Evolutionary conservation across 2,329 filamentous ascomycete genomes (phyloP).

Genomic region (Aureobasidium subglaciale): DNA sequence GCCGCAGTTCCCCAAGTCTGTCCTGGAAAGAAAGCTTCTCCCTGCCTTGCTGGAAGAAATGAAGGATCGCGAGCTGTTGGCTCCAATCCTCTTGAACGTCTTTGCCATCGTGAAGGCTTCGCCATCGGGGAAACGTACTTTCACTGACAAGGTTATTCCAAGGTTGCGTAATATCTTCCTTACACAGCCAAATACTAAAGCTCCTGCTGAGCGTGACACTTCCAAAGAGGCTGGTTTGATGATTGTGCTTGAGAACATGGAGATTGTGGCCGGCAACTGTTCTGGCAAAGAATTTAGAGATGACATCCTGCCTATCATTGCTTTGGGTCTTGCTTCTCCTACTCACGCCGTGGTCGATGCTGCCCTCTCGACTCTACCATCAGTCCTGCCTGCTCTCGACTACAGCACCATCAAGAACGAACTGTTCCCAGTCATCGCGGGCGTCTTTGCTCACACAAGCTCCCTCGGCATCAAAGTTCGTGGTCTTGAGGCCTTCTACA

Average conservation of each 20-base stretch:
- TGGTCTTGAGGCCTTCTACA: conserved; percentile 81
- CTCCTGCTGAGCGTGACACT: conserved; percentile 63
- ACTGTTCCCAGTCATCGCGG: conserved; percentile 83
- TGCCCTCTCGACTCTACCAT: conserved; percentile 68
- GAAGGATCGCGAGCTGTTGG: conserved; percentile 82
- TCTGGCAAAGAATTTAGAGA: conserved; percentile 93
- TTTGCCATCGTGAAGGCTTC: conserved; percentile 82
- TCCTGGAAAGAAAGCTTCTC: conserved; percentile 90
- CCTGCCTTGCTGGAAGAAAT: conserved; percentile 85
- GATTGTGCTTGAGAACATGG: conserved; percentile 80
- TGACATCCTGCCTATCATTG: conserved; percentile 79
- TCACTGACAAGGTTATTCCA: conserved; percentile 81
- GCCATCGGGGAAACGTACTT: conserved; percentile 68
- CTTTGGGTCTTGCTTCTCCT: conserved; percentile 76
- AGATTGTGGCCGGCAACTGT: conserved; percentile 69
- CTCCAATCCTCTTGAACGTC: conserved; percentile 80
- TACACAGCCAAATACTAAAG: conserved; percentile 39
- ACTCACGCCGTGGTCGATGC: conserved; percentile 87
- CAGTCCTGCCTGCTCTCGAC: conserved; percentile 80
- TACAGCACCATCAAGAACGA: conserved; percentile 97
- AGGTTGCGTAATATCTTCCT: conserved; percentile 77
- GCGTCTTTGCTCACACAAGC: conserved; percentile 86
- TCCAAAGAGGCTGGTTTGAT: conserved; percentile 84
- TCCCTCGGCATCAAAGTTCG: conserved; percentile 92
- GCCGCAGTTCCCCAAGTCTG: conserved; percentile 84